Conservation (phyloP, 2,329 filamentous ascomycete species). For the Cadophora sp. region DNA sequence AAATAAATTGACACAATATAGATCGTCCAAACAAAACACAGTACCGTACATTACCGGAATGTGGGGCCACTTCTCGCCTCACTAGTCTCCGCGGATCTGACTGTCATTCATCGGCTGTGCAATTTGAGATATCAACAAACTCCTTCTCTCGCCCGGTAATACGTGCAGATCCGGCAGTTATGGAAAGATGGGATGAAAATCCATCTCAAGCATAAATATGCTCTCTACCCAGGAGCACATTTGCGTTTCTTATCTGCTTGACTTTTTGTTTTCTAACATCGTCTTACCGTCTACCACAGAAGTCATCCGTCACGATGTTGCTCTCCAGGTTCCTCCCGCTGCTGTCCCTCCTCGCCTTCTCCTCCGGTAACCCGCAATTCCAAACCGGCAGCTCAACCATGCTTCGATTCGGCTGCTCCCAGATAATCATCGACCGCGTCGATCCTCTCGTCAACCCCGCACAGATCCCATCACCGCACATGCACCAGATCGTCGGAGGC, state of each 20-base stretch:
- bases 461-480: conserved; percentile 30
- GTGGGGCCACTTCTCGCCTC: neutral
- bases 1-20: neutral
- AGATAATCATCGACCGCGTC: conserved; percentile 34
- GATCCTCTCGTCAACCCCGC: conserved; percentile 34
- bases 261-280: neutral
- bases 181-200: neutral
- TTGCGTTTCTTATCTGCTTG: neutral
- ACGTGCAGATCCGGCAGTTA: neutral
- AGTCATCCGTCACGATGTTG: neutral
- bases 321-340: neutral
- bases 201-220: neutral
- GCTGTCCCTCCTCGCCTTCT: neutral
- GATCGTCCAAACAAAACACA: neutral
- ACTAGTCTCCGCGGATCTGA: neutral
- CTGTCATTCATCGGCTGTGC: neutral
- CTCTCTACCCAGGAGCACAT: too few species aligned
- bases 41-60: neutral
- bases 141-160: neutral
- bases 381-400: conserved; percentile 19
- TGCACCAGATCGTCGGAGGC: conserved; percentile 57
- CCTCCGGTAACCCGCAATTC: neutral
- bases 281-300: too few species aligned
- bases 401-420: conserved; percentile 36
- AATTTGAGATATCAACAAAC: neutral